These are phyloP conservation scores for Vigna mungo DNA, from an alignment of 306 rosid genomes.

Conservation along the genomic window DNA sequence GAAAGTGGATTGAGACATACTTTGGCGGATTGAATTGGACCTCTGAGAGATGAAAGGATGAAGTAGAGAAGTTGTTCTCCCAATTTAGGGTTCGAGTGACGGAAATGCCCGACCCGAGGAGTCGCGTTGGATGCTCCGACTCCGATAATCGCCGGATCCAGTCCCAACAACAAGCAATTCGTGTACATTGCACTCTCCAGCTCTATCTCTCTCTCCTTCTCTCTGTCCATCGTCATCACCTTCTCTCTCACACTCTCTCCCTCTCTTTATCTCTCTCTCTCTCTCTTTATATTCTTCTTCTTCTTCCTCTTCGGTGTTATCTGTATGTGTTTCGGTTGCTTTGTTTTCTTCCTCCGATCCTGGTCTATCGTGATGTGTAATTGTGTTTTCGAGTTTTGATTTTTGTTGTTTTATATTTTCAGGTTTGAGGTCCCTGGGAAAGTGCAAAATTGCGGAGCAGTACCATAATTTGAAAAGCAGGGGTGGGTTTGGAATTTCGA, in stretches of 20 bases:
- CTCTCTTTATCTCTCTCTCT: neutral
- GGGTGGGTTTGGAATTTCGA: constrained; percentile 26
- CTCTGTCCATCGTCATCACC: constrained; percentile 99
- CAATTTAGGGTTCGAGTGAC: constrained; percentile 96
- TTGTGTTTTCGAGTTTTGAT: neutral
- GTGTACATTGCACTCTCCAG: constrained; percentile 99
- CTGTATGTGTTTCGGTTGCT: constrained; percentile 28
- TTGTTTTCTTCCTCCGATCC: constrained; percentile 43
- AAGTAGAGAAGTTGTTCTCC: constrained; percentile 98
- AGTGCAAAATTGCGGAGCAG: constrained; percentile 41
- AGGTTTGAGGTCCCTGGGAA: constrained; percentile 44
- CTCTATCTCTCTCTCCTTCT: constrained; percentile 98
- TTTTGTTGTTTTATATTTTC: neutral
- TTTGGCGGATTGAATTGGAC: constrained; percentile 93
- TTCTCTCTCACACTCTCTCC: constrained; percentile 25
- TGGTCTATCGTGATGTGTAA: constrained; percentile 17
- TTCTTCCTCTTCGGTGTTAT: neutral
- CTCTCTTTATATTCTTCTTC: neutral
- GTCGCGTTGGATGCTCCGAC: constrained; percentile 79
- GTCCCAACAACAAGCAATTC: constrained; percentile 89
- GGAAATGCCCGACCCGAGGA: constrained; percentile 95
- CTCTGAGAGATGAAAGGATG: constrained; percentile 92
- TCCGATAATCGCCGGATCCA: constrained; percentile 97
- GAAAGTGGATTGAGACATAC: constrained; percentile 39
- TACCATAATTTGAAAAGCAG: constrained; percentile 46